A percentile compares a stretch with the other conserved stretches of the same genome.
Evolutionary conservation across 2,329 filamentous ascomycete genomes (phyloP).

Genomic region (Balansia obtecta): DNA sequence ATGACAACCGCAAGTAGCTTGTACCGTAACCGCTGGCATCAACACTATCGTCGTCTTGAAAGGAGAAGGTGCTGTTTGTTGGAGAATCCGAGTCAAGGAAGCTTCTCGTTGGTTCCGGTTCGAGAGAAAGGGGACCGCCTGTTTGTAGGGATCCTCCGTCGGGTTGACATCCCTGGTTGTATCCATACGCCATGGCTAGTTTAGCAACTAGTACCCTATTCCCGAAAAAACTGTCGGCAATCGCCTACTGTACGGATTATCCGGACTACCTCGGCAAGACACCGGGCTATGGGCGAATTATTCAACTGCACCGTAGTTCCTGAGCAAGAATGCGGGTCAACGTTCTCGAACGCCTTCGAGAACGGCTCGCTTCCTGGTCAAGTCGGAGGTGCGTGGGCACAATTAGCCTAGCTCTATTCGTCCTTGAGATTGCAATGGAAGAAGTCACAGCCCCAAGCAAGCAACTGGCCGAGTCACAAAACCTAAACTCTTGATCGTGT

Average conservation of each 20-base stretch:
- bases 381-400: too few relatives aligned
- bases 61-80: not conserved
- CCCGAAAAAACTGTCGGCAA: not conserved
- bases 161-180: conserved; percentile 1
- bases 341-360: too few relatives aligned
- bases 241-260: not conserved
- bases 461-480: not conserved
- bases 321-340: not conserved
- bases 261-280: not conserved
- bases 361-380: too few relatives aligned
- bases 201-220: not conserved
- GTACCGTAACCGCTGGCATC: not conserved
- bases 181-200: conserved; percentile 1
- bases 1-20: conserved; percentile 7
- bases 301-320: not conserved
- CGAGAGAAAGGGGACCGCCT: not conserved
- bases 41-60: not conserved
- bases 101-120: conserved; percentile 6
- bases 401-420: not conserved
- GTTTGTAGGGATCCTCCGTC: conserved; percentile 1
- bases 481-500: not conserved
- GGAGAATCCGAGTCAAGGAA: conserved; percentile 9
- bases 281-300: not conserved
- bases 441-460: not conserved
- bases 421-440: not conserved